Evolutionary conservation across 179 eudicot species (phyloP).

Genomic region (Spinacia oleracea): DNA sequence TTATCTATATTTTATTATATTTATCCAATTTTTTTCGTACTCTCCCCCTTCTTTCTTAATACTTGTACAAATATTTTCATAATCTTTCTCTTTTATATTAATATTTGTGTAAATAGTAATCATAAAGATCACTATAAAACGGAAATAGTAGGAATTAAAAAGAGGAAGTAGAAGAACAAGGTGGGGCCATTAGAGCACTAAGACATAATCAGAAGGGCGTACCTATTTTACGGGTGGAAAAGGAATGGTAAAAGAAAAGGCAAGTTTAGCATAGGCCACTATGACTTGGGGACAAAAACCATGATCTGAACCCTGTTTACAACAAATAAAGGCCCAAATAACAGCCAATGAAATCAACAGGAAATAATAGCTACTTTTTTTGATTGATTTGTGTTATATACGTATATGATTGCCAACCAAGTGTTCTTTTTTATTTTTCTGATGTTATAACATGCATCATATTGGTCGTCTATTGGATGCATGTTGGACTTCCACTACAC

Average conservation of each 20-base stretch:
- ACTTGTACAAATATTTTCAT: too few relatives aligned
- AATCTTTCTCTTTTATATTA: too few relatives aligned
- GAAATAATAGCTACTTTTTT: slow-evolving; percentile 11
- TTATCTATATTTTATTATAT: too few relatives aligned
- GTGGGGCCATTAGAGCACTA: slow-evolving; percentile 40
- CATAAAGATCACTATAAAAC: too few relatives aligned
- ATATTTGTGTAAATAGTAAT: too few relatives aligned
- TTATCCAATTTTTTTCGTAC: too few relatives aligned
- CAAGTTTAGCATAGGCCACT: slow-evolving; percentile 22
- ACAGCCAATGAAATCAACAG: slow-evolving; percentile 19
- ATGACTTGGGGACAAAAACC: slow-evolving; percentile 13
- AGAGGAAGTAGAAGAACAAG: too few relatives aligned
- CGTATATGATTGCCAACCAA: slow-evolving; percentile 1
- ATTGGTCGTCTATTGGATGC: slow-evolving; percentile 28
- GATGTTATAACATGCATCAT: slow-evolving; percentile 21
- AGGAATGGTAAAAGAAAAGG: slow-evolving; percentile 34
- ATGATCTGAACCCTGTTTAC: slow-evolving; percentile 13
- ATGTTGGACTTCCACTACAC: slow-evolving; percentile 35
- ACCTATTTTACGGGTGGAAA: slow-evolving; percentile 40
- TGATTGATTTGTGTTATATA: slow-evolving; percentile 25
- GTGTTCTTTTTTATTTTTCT: slow-evolving; percentile 8
- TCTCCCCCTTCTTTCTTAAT: too few relatives aligned
- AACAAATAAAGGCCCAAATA: slow-evolving; percentile 23
- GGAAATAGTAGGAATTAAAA: too few relatives aligned
- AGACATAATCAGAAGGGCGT: slow-evolving; percentile 12